These are phyloP conservation scores for Solanum chiquidenum DNA, from an alignment of 257 asterid genomes.

Conservation along the genomic window DNA sequence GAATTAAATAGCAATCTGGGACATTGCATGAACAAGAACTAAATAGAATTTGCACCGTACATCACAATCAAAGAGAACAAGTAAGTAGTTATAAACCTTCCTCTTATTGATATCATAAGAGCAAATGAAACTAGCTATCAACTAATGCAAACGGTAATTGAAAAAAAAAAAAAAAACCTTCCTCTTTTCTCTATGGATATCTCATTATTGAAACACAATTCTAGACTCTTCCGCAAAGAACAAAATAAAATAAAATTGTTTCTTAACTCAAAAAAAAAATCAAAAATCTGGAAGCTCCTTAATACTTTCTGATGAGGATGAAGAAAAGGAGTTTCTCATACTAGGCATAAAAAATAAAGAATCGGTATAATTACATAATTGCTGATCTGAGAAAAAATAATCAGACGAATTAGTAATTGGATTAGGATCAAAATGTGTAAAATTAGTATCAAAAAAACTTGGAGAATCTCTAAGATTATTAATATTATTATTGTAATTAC, in stretches of 20 bases:
- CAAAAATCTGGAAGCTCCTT: conserved; percentile 19
- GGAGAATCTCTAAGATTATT: background rate
- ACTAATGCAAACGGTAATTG: background rate
- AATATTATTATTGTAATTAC: background rate
- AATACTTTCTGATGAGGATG: conserved; percentile 14
- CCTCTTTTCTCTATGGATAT: background rate
- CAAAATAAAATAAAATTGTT: too few relatives aligned
- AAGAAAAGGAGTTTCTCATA: conserved; percentile 14
- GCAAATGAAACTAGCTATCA: background rate
- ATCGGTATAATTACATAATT: conserved; percentile 1
- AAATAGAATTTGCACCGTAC: background rate
- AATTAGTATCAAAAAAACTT: background rate
- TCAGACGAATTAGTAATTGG: conserved; percentile 6
- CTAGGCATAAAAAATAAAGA: conserved; percentile 11
- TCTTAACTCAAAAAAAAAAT: background rate
- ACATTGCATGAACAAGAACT: background rate
- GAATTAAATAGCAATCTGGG: background rate
- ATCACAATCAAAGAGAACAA: background rate
- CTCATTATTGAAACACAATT: background rate
- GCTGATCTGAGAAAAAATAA: background rate
- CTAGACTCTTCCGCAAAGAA: background rate
- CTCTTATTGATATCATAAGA: background rate
- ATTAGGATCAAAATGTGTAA: background rate
- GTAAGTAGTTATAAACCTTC: background rate
- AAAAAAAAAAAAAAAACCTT: background rate